Base-by-base conservation (phyloP, 2,329 filamentous ascomycete genomes). In the Chrysosphaeria jannelii region DNA sequence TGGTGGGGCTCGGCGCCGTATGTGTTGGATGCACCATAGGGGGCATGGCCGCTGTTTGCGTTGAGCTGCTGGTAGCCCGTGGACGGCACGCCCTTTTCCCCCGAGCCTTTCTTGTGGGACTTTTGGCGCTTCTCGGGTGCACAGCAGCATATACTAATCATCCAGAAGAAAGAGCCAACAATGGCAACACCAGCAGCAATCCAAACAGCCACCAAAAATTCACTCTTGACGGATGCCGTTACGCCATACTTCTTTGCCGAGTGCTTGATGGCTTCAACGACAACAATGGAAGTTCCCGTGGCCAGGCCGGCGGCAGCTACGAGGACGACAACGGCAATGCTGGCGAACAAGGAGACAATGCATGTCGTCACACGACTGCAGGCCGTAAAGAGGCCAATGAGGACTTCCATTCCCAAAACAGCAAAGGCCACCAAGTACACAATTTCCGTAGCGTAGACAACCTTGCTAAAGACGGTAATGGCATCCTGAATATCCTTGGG, bases 121-220 rank as follows among this genome's bases (percentile, higher is more conserved):
- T 14, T 29, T 30, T 40, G 41, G 11, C 27, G 26, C 34, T 40
- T 43, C 32, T 75, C 74, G 34, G 49, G 45, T 27, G 58, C 64
- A 54, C 79, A 90, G 62, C 79, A 93, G 67, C 81, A 93, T 37
- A 71, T 59, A 43, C 66, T 75, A 43, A 88, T 62, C 38, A 79
- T 49, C 81, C 85, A 93, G 67, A 93, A 91, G 39, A 90, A 46
- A 31, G 60, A 62, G 6, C 70, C 68, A 20, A 44, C 72, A 16
- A 85, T 40, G 30, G 69, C 67, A 39, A 88, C 78, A 14, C 60
- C 71, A 19, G 68, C 67, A 20, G 66, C 67, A 29, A 93, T 51
- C 75, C 79, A 91, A 35, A 70, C 60, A 11, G 64, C 47, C 17
- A 55, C 55, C 25, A 85, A 62, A 48, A 71, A 81, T 28, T 52